Conservation (phyloP, 805 yeast genomes). For the Monosporozyma unispora region DNA sequence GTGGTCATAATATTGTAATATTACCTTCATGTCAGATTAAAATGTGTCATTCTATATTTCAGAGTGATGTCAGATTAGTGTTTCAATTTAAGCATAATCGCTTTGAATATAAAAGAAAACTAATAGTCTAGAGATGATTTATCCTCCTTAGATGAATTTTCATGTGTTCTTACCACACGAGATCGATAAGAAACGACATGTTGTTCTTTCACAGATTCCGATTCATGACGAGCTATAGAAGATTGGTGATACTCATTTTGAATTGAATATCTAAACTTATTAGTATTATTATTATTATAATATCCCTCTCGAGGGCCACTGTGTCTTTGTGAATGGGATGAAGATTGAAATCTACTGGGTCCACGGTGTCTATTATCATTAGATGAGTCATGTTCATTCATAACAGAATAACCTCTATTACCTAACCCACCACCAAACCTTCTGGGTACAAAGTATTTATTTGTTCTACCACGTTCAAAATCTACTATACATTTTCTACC, state of each 20-base stretch:
- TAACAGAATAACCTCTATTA: constrained; percentile 43
- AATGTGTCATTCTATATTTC: too few species aligned
- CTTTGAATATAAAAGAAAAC: too few species aligned
- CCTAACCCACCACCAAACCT: constrained; percentile 91
- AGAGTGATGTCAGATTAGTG: too few species aligned
- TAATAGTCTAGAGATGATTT: constrained; percentile 9
- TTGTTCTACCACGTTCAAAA: constrained; percentile 58
- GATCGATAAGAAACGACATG: not conserved
- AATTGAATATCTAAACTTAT: not conserved
- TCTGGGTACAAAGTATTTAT: constrained; percentile 61
- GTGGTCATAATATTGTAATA: too few species aligned
- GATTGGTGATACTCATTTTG: not conserved
- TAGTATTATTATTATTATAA: not conserved
- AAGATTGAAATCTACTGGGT: not conserved
- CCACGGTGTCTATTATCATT: not conserved
- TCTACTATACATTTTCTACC: constrained; percentile 58
- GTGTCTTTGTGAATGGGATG: not conserved
- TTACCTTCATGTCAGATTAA: too few species aligned
- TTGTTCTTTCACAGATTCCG: not conserved
- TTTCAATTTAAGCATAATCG: too few species aligned
- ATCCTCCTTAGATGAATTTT: constrained; percentile 1
- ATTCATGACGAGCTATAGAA: not conserved
- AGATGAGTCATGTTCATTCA: not conserved
- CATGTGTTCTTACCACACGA: constrained; percentile 11
- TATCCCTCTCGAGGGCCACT: not conserved